Evolutionary conservation across 306 rosid genomes (phyloP), one percentile per base, ranked within the genome.

Genomic region (Ochetophila trinervis): DNA sequence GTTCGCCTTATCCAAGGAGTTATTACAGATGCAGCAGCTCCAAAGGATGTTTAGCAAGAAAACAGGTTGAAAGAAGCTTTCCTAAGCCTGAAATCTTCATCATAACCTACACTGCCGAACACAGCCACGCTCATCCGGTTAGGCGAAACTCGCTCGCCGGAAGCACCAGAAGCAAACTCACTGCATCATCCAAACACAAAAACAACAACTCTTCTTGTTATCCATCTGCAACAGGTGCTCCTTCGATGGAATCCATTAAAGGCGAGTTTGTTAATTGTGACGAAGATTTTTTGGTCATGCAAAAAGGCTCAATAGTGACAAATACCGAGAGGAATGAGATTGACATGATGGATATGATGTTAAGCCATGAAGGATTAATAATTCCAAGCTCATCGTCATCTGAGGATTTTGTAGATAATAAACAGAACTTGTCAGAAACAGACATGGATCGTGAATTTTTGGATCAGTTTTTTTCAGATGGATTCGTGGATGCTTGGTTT

Each of bases 1-100:
- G 99, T 9, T 90, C 99, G 5, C 94, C 97, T 0, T 83, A 87
- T 77, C 99, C 99, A 0, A 81, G 99, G 54, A 93, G 99, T 76
- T 93, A 93, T 22, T 93, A 93, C 50, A 81, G 79, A 18, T 93
- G 98, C 68, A 93, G 98, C 70, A 85, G 83, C 76, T 83, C 90
- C 8, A 93, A 93, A 75, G 96, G 97, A 8, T 93, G 99, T 62
- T 53, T 72, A 18, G 99, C 99, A 0, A 83, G 91, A 72, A 93
- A 93, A 70, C 97, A 87, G 44, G 99, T 93, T 2, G 99, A 93
- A 73, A 71, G 89, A 17, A 90, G 85, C 80, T 70, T 66, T 67
- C 68, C 82, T 47, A 86, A 90, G 62, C 95, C 96, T 0, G 69
- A 49, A 5, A 62, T 77, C 6, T 90, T 90, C 69, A n/a, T 87